phyloP scores from a whole-genome alignment of 1,139 yeast genomes.

The Meyerozyma smithsonii region DNA sequence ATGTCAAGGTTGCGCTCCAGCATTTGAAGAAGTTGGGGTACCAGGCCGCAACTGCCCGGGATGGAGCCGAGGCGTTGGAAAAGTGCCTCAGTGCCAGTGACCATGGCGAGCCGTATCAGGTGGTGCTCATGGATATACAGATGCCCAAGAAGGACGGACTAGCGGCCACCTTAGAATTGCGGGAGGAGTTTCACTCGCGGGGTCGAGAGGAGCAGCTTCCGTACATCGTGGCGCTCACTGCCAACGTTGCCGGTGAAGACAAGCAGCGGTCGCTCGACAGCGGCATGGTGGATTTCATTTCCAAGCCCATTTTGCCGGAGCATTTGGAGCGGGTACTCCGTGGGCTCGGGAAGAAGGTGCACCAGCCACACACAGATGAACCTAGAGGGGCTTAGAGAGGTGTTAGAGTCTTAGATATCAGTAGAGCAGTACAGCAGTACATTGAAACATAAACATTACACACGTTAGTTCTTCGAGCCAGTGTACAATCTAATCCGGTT shows the following conservation, averaged over 20 bases:
- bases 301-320: constrained; percentile 52
- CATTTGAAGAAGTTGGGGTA: constrained; percentile 52
- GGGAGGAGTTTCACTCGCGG: constrained; percentile 18
- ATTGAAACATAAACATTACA: neutral
- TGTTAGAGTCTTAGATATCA: too few species aligned
- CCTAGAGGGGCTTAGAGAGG: too few species aligned
- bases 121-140: constrained; percentile 52
- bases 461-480: constrained; percentile 6
- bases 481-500: constrained; percentile 21
- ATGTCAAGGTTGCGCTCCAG: constrained; percentile 47
- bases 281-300: constrained; percentile 54
- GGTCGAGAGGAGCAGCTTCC: constrained; percentile 30
- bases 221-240: constrained; percentile 49
- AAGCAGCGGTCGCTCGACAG: constrained; percentile 41
- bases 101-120: constrained; percentile 39
- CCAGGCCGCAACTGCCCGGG: constrained; percentile 51
- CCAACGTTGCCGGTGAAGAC: constrained; percentile 56
- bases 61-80: constrained; percentile 47
- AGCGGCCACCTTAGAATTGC: constrained; percentile 38
- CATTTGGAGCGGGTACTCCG: constrained; percentile 34
- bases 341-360: constrained; percentile 16
- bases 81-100: constrained; percentile 26
- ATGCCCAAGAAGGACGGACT: constrained; percentile 54
- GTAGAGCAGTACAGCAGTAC: too few species aligned
- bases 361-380: neutral